Conservation (phyloP, 768 basidiomycete species). For the Tylopilus plumbeoviolaceoides region DNA sequence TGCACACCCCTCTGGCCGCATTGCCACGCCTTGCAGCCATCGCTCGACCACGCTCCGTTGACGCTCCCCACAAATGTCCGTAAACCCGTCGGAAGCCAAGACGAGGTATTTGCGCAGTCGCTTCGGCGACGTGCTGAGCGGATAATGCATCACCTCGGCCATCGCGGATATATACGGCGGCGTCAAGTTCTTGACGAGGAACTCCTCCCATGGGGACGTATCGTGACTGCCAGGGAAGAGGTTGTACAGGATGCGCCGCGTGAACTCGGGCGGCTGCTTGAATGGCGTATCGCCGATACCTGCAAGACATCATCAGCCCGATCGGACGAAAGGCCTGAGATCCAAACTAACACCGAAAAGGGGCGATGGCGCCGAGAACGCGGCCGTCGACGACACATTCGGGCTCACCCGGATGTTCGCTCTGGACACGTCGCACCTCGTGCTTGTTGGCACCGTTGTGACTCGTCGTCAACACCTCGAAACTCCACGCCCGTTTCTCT, state of each 20-base stretch:
- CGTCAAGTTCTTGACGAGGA: slow-evolving; percentile 55
- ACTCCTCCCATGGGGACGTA: slow-evolving; percentile 62
- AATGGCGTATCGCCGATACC: slow-evolving; percentile 70
- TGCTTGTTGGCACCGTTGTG: slow-evolving; percentile 69
- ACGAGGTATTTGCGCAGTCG: slow-evolving; percentile 50
- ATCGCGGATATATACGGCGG: slow-evolving; percentile 64
- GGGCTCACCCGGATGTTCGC: slow-evolving; percentile 65
- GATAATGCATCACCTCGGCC: slow-evolving; percentile 60
- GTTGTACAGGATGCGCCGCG: slow-evolving; percentile 62
- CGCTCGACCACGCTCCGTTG: slow-evolving; percentile 44
- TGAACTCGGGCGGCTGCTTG: slow-evolving; percentile 70
- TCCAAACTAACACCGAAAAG: slow-evolving; percentile 61
- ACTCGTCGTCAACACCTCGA: slow-evolving; percentile 55
- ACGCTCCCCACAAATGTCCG: slow-evolving; percentile 52
- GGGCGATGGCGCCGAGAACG: slow-evolving; percentile 74
- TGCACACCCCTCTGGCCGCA: slow-evolving; percentile 18
- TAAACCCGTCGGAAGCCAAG: slow-evolving; percentile 64
- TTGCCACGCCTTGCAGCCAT: slow-evolving; percentile 50
- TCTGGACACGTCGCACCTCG: slow-evolving; percentile 60
- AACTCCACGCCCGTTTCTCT: slow-evolving; percentile 50
- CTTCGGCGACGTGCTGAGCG: slow-evolving; percentile 32
- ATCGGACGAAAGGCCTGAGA: slow-evolving; percentile 20
- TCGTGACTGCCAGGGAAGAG: slow-evolving; percentile 59
- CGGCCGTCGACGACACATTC: slow-evolving; percentile 64
- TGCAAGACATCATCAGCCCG: slow-evolving; percentile 22